phyloP scores from a whole-genome alignment of 257 asterid genomes.

The Jasminum sambac region DNA sequence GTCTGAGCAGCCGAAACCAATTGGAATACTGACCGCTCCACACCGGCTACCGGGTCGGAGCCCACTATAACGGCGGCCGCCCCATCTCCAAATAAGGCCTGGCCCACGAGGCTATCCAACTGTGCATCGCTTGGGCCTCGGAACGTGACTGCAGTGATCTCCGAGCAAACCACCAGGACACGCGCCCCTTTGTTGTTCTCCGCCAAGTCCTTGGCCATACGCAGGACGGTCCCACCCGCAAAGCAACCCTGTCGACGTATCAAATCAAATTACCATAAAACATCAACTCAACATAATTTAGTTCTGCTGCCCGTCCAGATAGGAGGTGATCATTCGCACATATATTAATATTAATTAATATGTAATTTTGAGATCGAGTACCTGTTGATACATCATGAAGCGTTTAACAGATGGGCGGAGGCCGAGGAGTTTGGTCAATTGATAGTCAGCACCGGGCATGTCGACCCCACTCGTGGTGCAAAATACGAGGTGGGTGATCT shows the following conservation, averaged over 20 bases:
- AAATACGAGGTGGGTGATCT: slow-evolving; percentile 69
- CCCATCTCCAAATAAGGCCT: slow-evolving; percentile 63
- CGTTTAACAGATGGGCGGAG: slow-evolving; percentile 69
- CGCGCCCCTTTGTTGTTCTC: slow-evolving; percentile 74
- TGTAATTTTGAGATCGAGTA: not conserved
- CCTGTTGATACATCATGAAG: slow-evolving; percentile 69
- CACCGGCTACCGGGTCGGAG: slow-evolving; percentile 41
- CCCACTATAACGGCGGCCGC: slow-evolving; percentile 61
- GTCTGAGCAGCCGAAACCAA: slow-evolving; percentile 61
- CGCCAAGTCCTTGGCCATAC: slow-evolving; percentile 73
- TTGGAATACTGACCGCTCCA: slow-evolving; percentile 59
- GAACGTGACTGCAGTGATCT: slow-evolving; percentile 54
- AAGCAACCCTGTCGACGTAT: slow-evolving; percentile 69
- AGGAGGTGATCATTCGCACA: too few relatives aligned
- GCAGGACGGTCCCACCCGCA: slow-evolving; percentile 74
- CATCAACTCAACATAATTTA: not conserved
- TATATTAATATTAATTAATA: too few relatives aligned
- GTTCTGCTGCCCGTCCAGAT: too few relatives aligned
- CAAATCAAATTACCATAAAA: not conserved
- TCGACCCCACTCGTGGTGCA: slow-evolving; percentile 87
- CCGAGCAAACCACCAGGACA: slow-evolving; percentile 68
- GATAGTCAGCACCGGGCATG: slow-evolving; percentile 90
- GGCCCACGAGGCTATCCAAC: slow-evolving; percentile 57
- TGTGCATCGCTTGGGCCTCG: slow-evolving; percentile 63
- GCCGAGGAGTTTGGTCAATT: slow-evolving; percentile 71